Percentiles rank a stretch among this genome's conserved stretches.
Evolutionary conservation across 2,329 filamentous ascomycete genomes (phyloP).

Genomic region (Fusarium equiseti): DNA sequence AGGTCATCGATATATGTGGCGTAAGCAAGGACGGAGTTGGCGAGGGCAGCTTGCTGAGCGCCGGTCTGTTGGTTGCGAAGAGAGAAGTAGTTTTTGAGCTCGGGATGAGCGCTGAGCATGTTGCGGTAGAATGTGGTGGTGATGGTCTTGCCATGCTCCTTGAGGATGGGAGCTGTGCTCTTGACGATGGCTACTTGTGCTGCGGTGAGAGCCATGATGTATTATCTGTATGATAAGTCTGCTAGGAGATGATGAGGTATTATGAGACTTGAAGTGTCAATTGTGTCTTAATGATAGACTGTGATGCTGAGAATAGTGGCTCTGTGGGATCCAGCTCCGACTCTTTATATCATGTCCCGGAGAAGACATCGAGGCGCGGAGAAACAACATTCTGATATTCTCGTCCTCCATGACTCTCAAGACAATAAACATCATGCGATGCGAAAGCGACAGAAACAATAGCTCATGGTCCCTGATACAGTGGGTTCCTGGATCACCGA

Average conservation of each 20-base stretch:
- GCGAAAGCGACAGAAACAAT: constrained; percentile 11
- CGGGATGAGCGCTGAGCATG: constrained; percentile 73
- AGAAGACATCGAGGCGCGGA: constrained; percentile 40
- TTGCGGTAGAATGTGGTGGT: constrained; percentile 79
- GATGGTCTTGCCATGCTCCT: constrained; percentile 75
- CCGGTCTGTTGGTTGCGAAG: constrained; percentile 75
- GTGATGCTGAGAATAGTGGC: constrained; percentile 13
- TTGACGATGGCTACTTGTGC: constrained; percentile 79
- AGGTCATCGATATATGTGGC: constrained; percentile 79
- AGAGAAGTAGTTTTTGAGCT: constrained; percentile 78
- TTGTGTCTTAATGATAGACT: constrained; percentile 19
- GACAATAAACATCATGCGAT: constrained; percentile 27
- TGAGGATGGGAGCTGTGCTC: constrained; percentile 78
- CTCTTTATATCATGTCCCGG: constrained; percentile 38
- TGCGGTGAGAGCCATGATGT: constrained; percentile 65
- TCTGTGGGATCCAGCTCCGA: neutral
- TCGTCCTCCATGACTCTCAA: constrained; percentile 4
- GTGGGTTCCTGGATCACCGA: constrained; percentile 36
- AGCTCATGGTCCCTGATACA: constrained; percentile 8
- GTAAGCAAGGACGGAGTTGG: constrained; percentile 77
- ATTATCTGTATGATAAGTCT: neutral
- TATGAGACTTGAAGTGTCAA: neutral
- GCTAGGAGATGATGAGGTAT: constrained; percentile 1
- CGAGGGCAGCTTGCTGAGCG: constrained; percentile 77
- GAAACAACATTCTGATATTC: constrained; percentile 38